Evolutionary conservation across 2,329 filamentous ascomycete genomes (phyloP).

Genomic region (Alternaria triticimaculans): DNA sequence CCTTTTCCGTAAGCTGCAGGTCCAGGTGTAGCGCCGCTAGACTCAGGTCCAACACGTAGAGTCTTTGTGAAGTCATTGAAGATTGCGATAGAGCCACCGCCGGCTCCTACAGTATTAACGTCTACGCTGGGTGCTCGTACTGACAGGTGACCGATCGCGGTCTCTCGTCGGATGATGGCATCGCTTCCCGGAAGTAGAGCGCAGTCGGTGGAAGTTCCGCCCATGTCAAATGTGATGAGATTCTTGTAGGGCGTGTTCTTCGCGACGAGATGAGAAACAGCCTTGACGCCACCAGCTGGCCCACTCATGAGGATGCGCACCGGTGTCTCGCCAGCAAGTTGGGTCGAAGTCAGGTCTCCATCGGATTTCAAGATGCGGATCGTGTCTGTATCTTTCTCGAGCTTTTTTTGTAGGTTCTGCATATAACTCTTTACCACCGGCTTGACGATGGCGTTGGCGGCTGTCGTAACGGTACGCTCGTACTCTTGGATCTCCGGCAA

Average conservation of each 20-base stretch:
- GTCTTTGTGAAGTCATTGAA: constrained; percentile 57
- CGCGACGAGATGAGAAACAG: constrained; percentile 56
- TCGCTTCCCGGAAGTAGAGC: constrained; percentile 54
- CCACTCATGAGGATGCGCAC: constrained; percentile 60
- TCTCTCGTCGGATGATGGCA: constrained; percentile 55
- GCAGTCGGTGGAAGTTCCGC: constrained; percentile 59
- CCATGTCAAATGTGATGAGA: constrained; percentile 59
- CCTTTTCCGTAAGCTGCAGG: constrained; percentile 60
- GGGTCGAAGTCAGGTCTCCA: constrained; percentile 56
- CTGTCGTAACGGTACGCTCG: constrained; percentile 57
- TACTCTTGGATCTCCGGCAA: constrained; percentile 58
- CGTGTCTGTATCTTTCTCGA: constrained; percentile 51
- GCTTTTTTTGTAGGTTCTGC: constrained; percentile 48
- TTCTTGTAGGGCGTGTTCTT: constrained; percentile 57
- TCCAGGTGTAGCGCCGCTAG: constrained; percentile 57
- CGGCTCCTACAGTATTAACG: constrained; percentile 58
- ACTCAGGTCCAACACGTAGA: constrained; percentile 60
- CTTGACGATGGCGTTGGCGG: constrained; percentile 58
- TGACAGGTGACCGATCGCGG: constrained; percentile 53
- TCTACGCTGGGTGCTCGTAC: constrained; percentile 58
- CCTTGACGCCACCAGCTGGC: constrained; percentile 59
- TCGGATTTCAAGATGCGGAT: constrained; percentile 60
- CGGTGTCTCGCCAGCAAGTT: constrained; percentile 54
- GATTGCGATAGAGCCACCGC: constrained; percentile 58
- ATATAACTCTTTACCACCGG: constrained; percentile 57